Evolutionary conservation across 2,329 filamentous ascomycete species (phyloP).

Genomic region (Aaosphaeria arxii): DNA sequence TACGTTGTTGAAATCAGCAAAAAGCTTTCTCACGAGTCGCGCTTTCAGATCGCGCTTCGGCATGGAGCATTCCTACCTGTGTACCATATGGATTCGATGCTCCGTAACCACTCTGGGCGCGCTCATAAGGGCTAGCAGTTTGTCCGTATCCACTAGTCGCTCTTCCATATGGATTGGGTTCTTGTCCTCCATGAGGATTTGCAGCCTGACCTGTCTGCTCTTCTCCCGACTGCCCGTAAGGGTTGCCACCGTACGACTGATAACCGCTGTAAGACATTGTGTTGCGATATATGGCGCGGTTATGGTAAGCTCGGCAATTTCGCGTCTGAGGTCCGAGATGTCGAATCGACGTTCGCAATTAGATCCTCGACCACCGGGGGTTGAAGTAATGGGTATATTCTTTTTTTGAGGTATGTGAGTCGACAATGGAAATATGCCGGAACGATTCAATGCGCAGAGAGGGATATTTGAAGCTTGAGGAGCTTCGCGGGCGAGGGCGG

Average conservation of each 20-base stretch:
- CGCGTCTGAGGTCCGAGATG: too few species aligned
- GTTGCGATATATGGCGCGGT: constrained; percentile 1
- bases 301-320: too few species aligned
- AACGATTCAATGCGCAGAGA: too few species aligned
- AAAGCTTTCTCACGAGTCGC: neutral
- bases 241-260: constrained; percentile 57
- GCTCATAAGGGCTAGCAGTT: constrained; percentile 26
- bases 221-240: constrained; percentile 53
- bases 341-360: too few species aligned
- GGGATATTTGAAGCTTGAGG: too few species aligned
- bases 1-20: constrained; percentile 9
- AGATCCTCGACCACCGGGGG: too few species aligned
- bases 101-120: constrained; percentile 8
- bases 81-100: neutral
- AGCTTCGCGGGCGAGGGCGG: too few species aligned
- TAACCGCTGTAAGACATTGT: constrained; percentile 39
- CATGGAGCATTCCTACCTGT: neutral
- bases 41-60: too few species aligned
- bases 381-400: too few species aligned
- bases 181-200: constrained; percentile 38
- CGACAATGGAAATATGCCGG: too few species aligned
- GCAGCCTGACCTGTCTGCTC: constrained; percentile 16
- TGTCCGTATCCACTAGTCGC: constrained; percentile 19
- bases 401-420: too few species aligned
- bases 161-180: constrained; percentile 39